Percentiles rank a stretch among this genome's conserved stretches.
These are phyloP conservation scores for Xylariales sp. DNA, from an alignment of 2,329 filamentous ascomycete species.

Conservation along the genomic window DNA sequence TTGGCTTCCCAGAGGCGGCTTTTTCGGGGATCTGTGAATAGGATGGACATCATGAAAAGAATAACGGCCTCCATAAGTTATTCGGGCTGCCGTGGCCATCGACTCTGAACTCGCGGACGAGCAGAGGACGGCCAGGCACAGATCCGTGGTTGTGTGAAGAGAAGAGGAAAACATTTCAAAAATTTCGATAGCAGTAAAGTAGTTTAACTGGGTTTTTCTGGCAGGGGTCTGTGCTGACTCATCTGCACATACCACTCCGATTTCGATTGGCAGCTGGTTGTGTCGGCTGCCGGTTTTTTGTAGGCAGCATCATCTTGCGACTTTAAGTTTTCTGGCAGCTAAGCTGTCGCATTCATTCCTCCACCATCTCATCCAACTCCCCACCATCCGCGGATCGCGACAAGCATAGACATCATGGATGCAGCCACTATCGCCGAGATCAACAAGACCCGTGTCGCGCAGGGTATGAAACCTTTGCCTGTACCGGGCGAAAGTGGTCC, in stretches of 20 bases:
- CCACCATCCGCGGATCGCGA: background rate
- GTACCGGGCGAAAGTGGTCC: conserved; percentile 61
- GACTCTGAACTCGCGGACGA: conserved; percentile 58
- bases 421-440: conserved; percentile 83
- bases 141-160: conserved; percentile 55
- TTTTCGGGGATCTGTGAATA: conserved; percentile 93
- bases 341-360: background rate
- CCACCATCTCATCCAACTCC: background rate
- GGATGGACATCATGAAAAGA: conserved; percentile 73
- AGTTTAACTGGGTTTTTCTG: conserved; percentile 3
- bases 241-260: background rate
- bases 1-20: conserved; percentile 59
- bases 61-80: conserved; percentile 73
- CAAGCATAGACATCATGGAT: conserved; percentile 43
- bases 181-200: conserved; percentile 16
- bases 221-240: conserved; percentile 5
- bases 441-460: conserved; percentile 82
- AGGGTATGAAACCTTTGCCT: conserved; percentile 86
- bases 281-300: background rate
- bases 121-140: conserved; percentile 81
- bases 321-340: too few relatives aligned
- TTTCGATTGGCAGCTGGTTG: conserved; percentile 1
- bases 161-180: conserved; percentile 27
- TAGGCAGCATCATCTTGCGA: too few relatives aligned
- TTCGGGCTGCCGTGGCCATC: conserved; percentile 79